A percentile compares a stretch with the other conserved stretches of the same genome.
Evolutionary conservation across 192 early-diverging fungal genomes (phyloP).

Genomic region (Backusella circina): DNA sequence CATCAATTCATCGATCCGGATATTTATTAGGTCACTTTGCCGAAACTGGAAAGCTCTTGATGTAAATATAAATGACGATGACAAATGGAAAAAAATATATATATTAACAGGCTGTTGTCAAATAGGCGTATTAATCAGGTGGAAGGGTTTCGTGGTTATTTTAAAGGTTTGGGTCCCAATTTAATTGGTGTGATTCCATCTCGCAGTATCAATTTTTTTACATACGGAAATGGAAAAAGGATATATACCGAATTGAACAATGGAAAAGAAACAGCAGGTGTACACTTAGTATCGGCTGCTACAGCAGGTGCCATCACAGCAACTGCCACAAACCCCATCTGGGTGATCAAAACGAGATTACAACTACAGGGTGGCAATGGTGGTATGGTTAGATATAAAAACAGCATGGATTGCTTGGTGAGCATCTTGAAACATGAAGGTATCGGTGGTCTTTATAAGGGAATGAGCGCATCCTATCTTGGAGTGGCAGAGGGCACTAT

Average conservation of each 20-base stretch:
- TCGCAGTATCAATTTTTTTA: constrained; percentile 89
- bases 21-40: constrained; percentile 46
- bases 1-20: constrained; percentile 10
- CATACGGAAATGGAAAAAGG: constrained; percentile 88
- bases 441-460: constrained; percentile 77
- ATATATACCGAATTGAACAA: constrained; percentile 70
- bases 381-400: constrained; percentile 53
- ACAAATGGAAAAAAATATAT: neutral
- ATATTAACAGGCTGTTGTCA: neutral
- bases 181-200: constrained; percentile 93
- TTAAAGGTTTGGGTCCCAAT: constrained; percentile 93
- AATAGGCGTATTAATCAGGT: constrained; percentile 55
- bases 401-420: constrained; percentile 71
- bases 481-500: constrained; percentile 87
- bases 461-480: constrained; percentile 86
- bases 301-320: constrained; percentile 61
- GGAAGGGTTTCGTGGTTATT: constrained; percentile 84
- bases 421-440: constrained; percentile 77
- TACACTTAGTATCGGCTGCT: constrained; percentile 70
- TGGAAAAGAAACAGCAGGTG: constrained; percentile 71
- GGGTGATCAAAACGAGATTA: constrained; percentile 95
- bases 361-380: constrained; percentile 64
- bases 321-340: constrained; percentile 86
- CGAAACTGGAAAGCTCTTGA: constrained; percentile 43
- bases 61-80: constrained; percentile 22